phyloP scores from a whole-genome alignment of 179 eudicot genomes.

The Spergularia azorica region DNA sequence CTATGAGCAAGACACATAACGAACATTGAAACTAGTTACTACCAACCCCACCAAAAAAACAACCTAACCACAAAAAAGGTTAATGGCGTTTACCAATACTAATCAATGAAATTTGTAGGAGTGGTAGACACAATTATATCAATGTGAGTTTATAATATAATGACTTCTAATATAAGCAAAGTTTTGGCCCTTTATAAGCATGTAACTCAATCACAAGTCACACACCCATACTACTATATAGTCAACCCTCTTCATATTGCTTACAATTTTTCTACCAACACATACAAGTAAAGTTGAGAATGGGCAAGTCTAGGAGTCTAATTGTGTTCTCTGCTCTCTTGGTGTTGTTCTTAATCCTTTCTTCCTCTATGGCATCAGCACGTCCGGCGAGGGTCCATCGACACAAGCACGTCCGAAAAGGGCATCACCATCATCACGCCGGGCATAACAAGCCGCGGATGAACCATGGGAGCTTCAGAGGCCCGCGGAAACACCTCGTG shows the following conservation, averaged over 20 bases:
- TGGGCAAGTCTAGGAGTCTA: constrained; percentile 22
- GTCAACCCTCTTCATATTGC: background rate
- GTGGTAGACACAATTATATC: constrained; percentile 23
- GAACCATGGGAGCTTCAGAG: constrained; percentile 47
- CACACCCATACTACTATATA: background rate
- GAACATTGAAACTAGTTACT: constrained; percentile 23
- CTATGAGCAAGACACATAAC: background rate
- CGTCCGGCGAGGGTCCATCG: constrained; percentile 18
- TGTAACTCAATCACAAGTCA: background rate
- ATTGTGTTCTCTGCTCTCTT: constrained; percentile 20
- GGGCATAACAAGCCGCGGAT: constrained; percentile 33
- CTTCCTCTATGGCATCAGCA: constrained; percentile 17
- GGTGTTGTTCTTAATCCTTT: constrained; percentile 24
- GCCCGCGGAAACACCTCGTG: constrained; percentile 31
- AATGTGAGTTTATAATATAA: background rate
- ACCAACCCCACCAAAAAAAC: constrained; percentile 25
- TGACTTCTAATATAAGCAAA: constrained; percentile 26
- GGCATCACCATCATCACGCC: constrained; percentile 24
- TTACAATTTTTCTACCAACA: background rate
- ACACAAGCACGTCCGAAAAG: constrained; percentile 7
- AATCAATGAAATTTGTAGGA: constrained; percentile 8
- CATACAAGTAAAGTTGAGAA: background rate
- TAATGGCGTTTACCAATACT: background rate
- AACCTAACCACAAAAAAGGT: constrained; percentile 22
- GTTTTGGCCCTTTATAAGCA: constrained; percentile 22